Evolutionary conservation across 179 eudicot species (phyloP).

Genomic region (Actinidia arguta): DNA sequence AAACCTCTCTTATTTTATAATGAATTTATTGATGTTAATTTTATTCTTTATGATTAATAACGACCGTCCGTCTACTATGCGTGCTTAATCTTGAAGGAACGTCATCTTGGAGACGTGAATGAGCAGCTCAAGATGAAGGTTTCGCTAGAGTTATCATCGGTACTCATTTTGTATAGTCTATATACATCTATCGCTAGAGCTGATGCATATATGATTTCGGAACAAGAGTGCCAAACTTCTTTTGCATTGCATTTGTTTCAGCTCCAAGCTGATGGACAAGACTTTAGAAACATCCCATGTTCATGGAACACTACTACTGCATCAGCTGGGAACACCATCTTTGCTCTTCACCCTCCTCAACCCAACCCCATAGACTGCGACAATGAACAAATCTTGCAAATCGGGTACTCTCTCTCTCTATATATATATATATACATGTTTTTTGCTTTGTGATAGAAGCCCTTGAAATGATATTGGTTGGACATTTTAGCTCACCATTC

Average conservation of each 20-base stretch:
- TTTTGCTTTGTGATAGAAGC: too few relatives aligned
- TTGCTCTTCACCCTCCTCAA: constrained; percentile 34
- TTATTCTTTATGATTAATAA: too few relatives aligned
- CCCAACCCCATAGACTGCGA: constrained; percentile 55
- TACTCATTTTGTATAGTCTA: too few relatives aligned
- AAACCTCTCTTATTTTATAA: too few relatives aligned
- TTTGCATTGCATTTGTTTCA: constrained; percentile 24
- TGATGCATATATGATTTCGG: too few relatives aligned
- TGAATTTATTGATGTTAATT: too few relatives aligned
- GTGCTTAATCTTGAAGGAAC: constrained; percentile 55
- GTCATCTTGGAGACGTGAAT: constrained; percentile 90
- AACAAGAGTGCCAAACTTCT: too few relatives aligned
- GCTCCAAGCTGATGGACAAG: constrained; percentile 57
- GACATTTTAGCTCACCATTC: too few relatives aligned
- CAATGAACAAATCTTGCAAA: constrained; percentile 59
- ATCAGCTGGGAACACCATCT: constrained; percentile 35
- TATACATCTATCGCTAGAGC: too few relatives aligned
- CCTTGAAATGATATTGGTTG: too few relatives aligned
- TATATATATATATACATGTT: too few relatives aligned
- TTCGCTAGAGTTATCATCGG: constrained; percentile 40
- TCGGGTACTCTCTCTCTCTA: constrained; percentile 47
- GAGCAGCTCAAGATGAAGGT: constrained; percentile 91
- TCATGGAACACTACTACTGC: too few relatives aligned
- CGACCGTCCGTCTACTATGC: background rate
- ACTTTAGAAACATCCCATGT: constrained; percentile 42